Evolutionary conservation across 176 grass and related monocot species (phyloP).

Genomic region (Phoenix roebelenii): DNA sequence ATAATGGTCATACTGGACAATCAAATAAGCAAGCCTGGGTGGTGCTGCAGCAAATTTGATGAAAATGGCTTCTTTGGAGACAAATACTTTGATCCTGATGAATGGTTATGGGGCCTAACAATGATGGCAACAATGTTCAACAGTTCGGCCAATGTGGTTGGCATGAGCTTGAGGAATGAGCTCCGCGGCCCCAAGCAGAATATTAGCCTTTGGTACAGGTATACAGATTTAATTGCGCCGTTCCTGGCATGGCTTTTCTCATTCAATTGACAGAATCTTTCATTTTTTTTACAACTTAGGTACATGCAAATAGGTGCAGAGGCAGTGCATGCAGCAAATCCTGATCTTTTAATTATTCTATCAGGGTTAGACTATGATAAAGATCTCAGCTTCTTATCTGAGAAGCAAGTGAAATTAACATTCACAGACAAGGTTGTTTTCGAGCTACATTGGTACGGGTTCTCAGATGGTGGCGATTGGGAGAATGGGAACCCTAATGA

Average conservation of each 20-base stretch:
- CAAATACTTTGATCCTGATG: constrained; percentile 65
- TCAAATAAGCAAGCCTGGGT: constrained; percentile 78
- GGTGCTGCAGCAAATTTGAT: constrained; percentile 71
- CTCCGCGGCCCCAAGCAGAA: constrained; percentile 72
- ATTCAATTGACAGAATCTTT: no score
- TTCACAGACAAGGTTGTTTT: constrained; percentile 78
- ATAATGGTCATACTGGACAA: constrained; percentile 99
- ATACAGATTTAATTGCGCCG: not conserved
- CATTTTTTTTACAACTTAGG: constrained; percentile 35
- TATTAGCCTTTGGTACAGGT: constrained; percentile 91
- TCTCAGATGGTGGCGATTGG: constrained; percentile 81
- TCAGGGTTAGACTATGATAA: constrained; percentile 84
- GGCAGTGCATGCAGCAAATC: constrained; percentile 68
- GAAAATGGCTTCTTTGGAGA: constrained; percentile 89
- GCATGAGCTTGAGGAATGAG: constrained; percentile 89
- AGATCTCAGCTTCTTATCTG: constrained; percentile 53
- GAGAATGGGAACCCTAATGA: constrained; percentile 53
- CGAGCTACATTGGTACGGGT: constrained; percentile 93
- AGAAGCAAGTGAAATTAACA: constrained; percentile 35
- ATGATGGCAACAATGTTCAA: constrained; percentile 76
- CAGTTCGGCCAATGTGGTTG: constrained; percentile 56
- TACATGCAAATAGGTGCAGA: constrained; percentile 92
- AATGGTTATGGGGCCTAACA: constrained; percentile 70
- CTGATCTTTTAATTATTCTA: constrained; percentile 59
- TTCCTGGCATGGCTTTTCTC: not conserved